These are phyloP conservation scores for Sphagnum tenellum DNA, from an alignment of 225 moss, liverwort and hornwort genomes.

Conservation along the genomic window DNA sequence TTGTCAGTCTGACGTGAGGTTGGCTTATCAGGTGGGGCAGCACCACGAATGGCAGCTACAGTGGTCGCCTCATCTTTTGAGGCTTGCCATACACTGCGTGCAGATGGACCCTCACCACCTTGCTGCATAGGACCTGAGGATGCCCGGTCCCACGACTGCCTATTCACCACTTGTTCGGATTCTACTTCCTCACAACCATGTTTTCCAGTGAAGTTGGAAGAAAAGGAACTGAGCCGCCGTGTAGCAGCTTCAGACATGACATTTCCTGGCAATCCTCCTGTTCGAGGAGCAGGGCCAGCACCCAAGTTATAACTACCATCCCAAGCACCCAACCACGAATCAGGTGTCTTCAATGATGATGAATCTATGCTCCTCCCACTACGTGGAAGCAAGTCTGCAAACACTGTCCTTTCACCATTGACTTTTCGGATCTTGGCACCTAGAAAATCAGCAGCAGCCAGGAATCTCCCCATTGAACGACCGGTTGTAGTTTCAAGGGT, in stretches of 20 bases:
- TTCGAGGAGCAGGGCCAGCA: neutral
- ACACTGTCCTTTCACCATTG: slow-evolving; percentile 5
- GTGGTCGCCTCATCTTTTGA: slow-evolving; percentile 67
- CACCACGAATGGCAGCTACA: slow-evolving; percentile 71
- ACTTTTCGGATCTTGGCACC: slow-evolving; percentile 37
- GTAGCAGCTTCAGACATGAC: slow-evolving; percentile 12
- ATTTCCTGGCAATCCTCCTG: slow-evolving; percentile 10
- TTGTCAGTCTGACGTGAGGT: slow-evolving; percentile 14
- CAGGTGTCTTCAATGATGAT: slow-evolving; percentile 25
- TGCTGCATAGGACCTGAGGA: slow-evolving; percentile 21
- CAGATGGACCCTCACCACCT: slow-evolving; percentile 49
- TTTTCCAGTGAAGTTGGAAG: slow-evolving; percentile 13
- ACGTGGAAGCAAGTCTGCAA: neutral
- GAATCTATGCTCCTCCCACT: slow-evolving; percentile 19
- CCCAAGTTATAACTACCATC: slow-evolving; percentile 12
- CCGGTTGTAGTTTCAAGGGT: slow-evolving; percentile 29
- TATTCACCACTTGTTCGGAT: slow-evolving; percentile 39
- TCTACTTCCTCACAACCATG: slow-evolving; percentile 31
- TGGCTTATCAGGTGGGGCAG: slow-evolving; percentile 15
- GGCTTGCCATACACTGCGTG: slow-evolving; percentile 70
- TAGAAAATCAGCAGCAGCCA: slow-evolving; percentile 37
- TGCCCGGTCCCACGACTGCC: slow-evolving; percentile 35
- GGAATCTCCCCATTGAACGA: slow-evolving; percentile 34
- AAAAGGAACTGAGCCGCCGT: slow-evolving; percentile 1
- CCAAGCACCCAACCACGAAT: slow-evolving; percentile 12